Percentiles rank a stretch among this genome's conserved stretches.
These are phyloP conservation scores for Podaxis sp. DNA, from an alignment of 768 basidiomycete species.

Conservation along the genomic window DNA sequence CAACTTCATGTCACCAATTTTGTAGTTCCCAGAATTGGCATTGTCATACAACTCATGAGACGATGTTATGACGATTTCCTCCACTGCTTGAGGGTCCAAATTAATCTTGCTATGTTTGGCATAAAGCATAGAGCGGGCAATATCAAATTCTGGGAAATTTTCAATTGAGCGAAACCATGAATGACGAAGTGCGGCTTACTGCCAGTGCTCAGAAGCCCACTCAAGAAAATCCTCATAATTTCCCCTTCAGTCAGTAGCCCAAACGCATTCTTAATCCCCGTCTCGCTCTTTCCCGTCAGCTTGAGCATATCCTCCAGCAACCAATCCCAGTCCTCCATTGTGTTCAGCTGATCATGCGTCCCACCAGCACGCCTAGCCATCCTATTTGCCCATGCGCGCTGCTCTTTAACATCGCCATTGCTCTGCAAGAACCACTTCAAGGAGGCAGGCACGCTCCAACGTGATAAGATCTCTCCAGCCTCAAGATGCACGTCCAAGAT, in stretches of 20 bases:
- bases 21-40: conserved; percentile 88
- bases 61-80: conserved; percentile 77
- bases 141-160: conserved; percentile 52
- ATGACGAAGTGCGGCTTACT: conserved; percentile 54
- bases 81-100: conserved; percentile 52
- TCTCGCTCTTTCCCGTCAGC: conserved; percentile 63
- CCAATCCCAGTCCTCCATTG: conserved; percentile 81
- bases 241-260: conserved; percentile 72
- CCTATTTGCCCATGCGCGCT: conserved; percentile 82
- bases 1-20: conserved; percentile 92
- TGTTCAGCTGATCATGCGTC: conserved; percentile 49
- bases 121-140: conserved; percentile 62
- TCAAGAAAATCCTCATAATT: conserved; percentile 79
- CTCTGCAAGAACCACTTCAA: conserved; percentile 92
- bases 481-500: conserved; percentile 93
- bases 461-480: conserved; percentile 85
- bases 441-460: conserved; percentile 84
- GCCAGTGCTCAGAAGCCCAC: conserved; percentile 82
- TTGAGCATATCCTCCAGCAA: conserved; percentile 90
- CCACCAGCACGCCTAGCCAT: conserved; percentile 76
- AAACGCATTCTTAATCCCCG: conserved; percentile 73
- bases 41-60: conserved; percentile 96
- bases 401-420: conserved; percentile 59
- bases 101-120: conserved; percentile 46
- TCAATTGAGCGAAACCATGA: conserved; percentile 12